Base-by-base conservation (phyloP, 2,329 filamentous ascomycete species). In the Curvularia eragrostidis region DNA sequence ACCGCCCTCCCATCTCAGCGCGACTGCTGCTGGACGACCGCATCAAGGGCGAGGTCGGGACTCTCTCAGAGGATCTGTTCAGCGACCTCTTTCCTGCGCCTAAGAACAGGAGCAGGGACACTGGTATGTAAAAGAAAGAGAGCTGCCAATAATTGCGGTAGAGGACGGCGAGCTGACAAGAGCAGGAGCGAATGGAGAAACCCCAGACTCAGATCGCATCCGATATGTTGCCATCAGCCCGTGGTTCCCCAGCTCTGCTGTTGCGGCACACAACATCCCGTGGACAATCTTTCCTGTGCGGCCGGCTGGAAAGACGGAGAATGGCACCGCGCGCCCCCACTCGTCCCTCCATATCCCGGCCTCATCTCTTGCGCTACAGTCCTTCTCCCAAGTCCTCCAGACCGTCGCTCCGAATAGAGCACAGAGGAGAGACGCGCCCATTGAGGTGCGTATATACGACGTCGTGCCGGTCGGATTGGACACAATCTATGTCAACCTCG, bases 241-340 rank as follows among this genome's bases (percentile, higher is more conserved):
- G 3, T 93, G 89, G 89, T 80, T 85, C 1, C 89, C 91, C 12
- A 79, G 61, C 75, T 81, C 78, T 62, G 62, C 77, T 58, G 75
- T 77, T 46, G 76, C 80, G 53, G 82, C 77, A 41, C 82, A 90
- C 71, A 86, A 87, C 56, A 85, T 87, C 18, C 83, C 85, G 46
- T 99, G 95, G 95, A 92, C 92, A 7, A 85, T 98, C 48, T 85
- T 98, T 32, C 91, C 94, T 1, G 86, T 96, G 58, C 83, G 83
- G 21, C 81, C 83, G 3, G 59, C 69, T 2, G 66, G 62, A 3
- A 75, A 69, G 52, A 60, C 62, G 12, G 70, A 74, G 13, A 53
- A 60, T 7, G 52, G 80, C 77, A 54, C 75, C 66, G n/a, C 70
- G 67, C 61, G 78, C 42, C 85, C 91, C 18, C 86, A 89, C 63